Evolutionary conservation across 176 grass and related monocot species (phyloP), one percentile per base, ranked within the genome.

Genomic region (Panicum miliaceum): DNA sequence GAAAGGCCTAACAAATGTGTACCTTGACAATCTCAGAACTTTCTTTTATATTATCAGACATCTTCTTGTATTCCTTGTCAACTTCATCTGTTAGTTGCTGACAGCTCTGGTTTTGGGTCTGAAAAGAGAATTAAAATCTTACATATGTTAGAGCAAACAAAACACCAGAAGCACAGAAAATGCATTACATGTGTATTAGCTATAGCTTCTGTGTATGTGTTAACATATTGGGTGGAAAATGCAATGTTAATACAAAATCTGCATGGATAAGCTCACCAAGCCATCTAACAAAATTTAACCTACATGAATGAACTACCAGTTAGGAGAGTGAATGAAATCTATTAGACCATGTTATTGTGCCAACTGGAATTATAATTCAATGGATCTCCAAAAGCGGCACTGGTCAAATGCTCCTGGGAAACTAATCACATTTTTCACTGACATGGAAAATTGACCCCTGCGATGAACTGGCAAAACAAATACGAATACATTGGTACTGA

Each of bases 11-110:
- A 15, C 57, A 74, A 64, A 16, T 15, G 8, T 29, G 16, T 76
- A 92, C 90, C 87, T 89, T 86, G 53, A 86, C 64, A 26, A 72
- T 89, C 72, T 92, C 84, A 61, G 87, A 12, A 87, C 71, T 73
- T 65, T 86, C 76, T 13, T 69, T 84, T 41, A 89, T 68, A 81
- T 48, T 77, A 37, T 89, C 80, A 77, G 84, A 79, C 25, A 87
- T 81, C 53, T 87, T 87, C 61, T 87, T 89, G 64, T 89, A 73
- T 15, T 89, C 90, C 56, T 84, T 89, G 64, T 87, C 84, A 35
- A 71, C 84, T 81, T 87, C 84, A 45, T 89, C 87, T 81, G 64
- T 77, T 77, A 87, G 75, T 38, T 89, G 80, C 64, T 84, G 62
- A 75, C 56, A 92, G 7, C 54, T 64, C 68, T 89, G 63, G 35